These are phyloP conservation scores for Bipolaris bicolor DNA, from an alignment of 2,329 filamentous ascomycete genomes.

Conservation along the genomic window DNA sequence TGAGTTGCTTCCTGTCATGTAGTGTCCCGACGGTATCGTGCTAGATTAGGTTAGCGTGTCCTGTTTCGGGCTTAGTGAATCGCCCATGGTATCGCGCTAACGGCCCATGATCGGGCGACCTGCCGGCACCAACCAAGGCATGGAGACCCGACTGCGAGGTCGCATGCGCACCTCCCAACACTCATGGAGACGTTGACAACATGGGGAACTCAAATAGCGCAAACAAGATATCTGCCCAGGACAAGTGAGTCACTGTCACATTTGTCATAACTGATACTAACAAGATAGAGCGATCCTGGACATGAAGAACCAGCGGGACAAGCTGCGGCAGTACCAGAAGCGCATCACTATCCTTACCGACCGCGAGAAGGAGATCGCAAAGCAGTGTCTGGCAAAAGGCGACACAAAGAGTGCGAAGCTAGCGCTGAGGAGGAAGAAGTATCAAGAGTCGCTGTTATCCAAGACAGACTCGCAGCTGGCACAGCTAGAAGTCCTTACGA, in stretches of 20 bases:
- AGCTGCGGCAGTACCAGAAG: slow-evolving; percentile 93
- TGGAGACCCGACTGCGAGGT: slow-evolving; percentile 11
- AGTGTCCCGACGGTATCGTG: too few species aligned
- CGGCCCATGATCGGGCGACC: background rate
- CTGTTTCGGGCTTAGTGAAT: too few species aligned
- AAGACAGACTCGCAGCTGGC: slow-evolving; percentile 95
- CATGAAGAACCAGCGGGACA: slow-evolving; percentile 96
- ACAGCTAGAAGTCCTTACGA: slow-evolving; percentile 86
- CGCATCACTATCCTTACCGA: slow-evolving; percentile 85
- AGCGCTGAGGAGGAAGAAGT: slow-evolving; percentile 92
- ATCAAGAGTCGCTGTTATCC: slow-evolving; percentile 85
- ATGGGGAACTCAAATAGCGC: slow-evolving; percentile 72
- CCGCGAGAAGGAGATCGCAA: slow-evolving; percentile 85
- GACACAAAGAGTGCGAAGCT: slow-evolving; percentile 84
- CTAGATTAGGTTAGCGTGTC: too few species aligned
- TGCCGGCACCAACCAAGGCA: slow-evolving; percentile 34
- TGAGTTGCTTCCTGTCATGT: too few species aligned
- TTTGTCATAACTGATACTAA: slow-evolving; percentile 13
- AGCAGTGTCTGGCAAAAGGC: slow-evolving; percentile 77
- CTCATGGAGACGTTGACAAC: slow-evolving; percentile 37
- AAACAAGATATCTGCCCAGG: slow-evolving; percentile 76
- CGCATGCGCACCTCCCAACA: slow-evolving; percentile 21
- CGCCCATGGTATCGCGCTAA: too few species aligned
- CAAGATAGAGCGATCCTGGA: slow-evolving; percentile 84
- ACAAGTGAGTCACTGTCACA: slow-evolving; percentile 67